Conservation (phyloP, 2,329 filamentous ascomycete species). For the Mycosphaerella arachidis region DNA sequence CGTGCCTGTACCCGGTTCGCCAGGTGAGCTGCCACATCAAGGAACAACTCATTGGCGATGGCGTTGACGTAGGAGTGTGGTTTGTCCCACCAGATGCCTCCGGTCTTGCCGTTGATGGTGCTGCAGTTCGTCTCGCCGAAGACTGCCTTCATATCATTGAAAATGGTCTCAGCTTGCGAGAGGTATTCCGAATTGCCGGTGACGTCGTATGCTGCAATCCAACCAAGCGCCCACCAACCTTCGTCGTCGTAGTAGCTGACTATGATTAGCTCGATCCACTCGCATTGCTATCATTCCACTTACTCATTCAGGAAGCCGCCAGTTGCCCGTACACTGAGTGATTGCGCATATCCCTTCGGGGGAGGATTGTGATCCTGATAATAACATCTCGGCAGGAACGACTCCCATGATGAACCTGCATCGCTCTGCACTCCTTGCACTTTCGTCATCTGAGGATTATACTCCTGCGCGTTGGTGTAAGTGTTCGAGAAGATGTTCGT, state of each 20-base stretch:
- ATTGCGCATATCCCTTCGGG: constrained; percentile 8
- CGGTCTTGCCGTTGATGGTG: constrained; percentile 13
- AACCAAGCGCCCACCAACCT: constrained; percentile 51
- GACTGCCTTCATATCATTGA: constrained; percentile 42
- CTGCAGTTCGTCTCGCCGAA: constrained; percentile 41
- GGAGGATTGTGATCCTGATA: constrained; percentile 12
- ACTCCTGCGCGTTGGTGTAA: constrained; percentile 23
- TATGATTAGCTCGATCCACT: constrained; percentile 19
- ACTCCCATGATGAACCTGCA: not conserved
- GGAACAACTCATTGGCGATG: constrained; percentile 55
- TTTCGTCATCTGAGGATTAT: constrained; percentile 21
- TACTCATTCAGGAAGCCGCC: constrained; percentile 21
- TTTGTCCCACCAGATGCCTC: constrained; percentile 48
- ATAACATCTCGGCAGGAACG: constrained; percentile 12
- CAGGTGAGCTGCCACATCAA: constrained; percentile 52
- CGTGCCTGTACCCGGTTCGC: constrained; percentile 46
- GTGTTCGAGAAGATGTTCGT: constrained; percentile 22
- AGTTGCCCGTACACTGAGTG: not conserved
- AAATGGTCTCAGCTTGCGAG: constrained; percentile 46
- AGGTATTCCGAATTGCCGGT: constrained; percentile 45
- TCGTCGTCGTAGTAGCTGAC: constrained; percentile 51
- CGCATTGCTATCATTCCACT: not conserved
- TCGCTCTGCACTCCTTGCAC: constrained; percentile 5
- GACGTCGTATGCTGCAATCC: constrained; percentile 53
- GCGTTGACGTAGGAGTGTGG: constrained; percentile 47